These are phyloP conservation scores for Colletotrichum spaethianum DNA, from an alignment of 2,329 filamentous ascomycete species.

Conservation along the genomic window DNA sequence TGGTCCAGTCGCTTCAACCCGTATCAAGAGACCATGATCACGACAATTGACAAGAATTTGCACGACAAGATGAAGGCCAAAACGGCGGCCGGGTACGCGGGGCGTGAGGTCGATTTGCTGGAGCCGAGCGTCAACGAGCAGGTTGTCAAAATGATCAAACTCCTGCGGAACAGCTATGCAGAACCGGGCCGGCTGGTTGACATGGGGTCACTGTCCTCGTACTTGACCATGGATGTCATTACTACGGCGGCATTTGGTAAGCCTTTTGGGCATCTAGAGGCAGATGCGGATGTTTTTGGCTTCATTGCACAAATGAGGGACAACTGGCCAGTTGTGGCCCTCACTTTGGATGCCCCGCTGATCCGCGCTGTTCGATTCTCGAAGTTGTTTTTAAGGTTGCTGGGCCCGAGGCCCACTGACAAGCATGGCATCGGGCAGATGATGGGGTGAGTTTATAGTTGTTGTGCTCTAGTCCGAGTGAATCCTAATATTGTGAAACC, in stretches of 20 bases:
- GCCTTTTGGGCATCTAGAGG: slow-evolving; percentile 46
- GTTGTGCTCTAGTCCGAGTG: background rate
- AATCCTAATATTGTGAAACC: background rate
- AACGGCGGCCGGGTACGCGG: slow-evolving; percentile 21
- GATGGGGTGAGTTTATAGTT: slow-evolving; percentile 44
- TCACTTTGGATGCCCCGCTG: slow-evolving; percentile 45
- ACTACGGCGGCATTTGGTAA: slow-evolving; percentile 45
- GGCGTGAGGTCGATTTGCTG: slow-evolving; percentile 39
- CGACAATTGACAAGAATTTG: slow-evolving; percentile 43
- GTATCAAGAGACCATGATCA: slow-evolving; percentile 42
- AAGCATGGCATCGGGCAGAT: slow-evolving; percentile 32
- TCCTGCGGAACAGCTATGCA: slow-evolving; percentile 25
- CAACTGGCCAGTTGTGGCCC: slow-evolving; percentile 30
- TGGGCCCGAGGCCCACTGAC: slow-evolving; percentile 45
- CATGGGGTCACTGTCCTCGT: background rate
- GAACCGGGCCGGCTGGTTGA: background rate
- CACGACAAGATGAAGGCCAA: slow-evolving; percentile 40
- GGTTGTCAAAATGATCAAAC: slow-evolving; percentile 24
- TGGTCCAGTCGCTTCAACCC: slow-evolving; percentile 46
- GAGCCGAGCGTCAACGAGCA: slow-evolving; percentile 39
- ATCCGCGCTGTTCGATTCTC: slow-evolving; percentile 44
- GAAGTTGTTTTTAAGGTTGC: slow-evolving; percentile 38
- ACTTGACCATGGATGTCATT: slow-evolving; percentile 44
- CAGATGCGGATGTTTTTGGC: slow-evolving; percentile 43
- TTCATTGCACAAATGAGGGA: slow-evolving; percentile 40